Conservation (phyloP, 805 yeast genomes). For the Zygotorulaspora chibaensis region DNA sequence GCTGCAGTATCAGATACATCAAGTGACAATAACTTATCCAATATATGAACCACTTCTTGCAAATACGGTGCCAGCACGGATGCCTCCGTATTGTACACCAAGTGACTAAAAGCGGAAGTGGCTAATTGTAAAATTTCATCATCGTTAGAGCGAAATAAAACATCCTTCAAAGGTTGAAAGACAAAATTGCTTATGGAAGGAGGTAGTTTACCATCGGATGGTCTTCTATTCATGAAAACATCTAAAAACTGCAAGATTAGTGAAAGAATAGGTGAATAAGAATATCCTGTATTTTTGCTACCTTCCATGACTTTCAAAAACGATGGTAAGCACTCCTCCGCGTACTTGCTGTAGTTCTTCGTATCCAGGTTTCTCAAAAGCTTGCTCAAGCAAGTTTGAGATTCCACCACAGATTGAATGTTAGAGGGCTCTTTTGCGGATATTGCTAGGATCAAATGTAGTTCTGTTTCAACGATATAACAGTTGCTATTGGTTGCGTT, state of each 20-base stretch:
- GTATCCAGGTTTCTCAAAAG: conserved; percentile 47
- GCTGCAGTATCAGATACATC: conserved; percentile 76
- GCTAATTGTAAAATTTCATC: conserved; percentile 74
- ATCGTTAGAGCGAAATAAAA: conserved; percentile 48
- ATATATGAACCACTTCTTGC: conserved; percentile 42
- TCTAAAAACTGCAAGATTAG: conserved; percentile 35
- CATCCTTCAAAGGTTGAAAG: conserved; percentile 25
- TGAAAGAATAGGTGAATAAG: conserved; percentile 51
- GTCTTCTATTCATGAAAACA: conserved; percentile 31
- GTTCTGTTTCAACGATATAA: conserved; percentile 33
- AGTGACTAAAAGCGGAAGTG: conserved; percentile 64
- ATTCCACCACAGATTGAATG: conserved; percentile 59
- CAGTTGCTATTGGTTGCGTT: conserved; percentile 38
- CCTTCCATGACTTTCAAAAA: conserved; percentile 39
- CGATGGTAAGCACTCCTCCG: conserved; percentile 51
- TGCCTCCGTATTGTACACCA: conserved; percentile 43
- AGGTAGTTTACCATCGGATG: conserved; percentile 29
- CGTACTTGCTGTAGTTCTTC: conserved; percentile 43
- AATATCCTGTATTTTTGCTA: conserved; percentile 27
- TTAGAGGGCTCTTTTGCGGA: conserved; percentile 74
- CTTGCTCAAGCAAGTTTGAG: conserved; percentile 63
- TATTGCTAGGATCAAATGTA: conserved; percentile 56
- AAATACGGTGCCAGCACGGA: conserved; percentile 15
- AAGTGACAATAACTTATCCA: conserved; percentile 66
- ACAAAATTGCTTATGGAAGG: conserved; percentile 20